These are phyloP conservation scores for Bassia scoparia DNA, from an alignment of 148 eudicot genomes.

Conservation along the genomic window DNA sequence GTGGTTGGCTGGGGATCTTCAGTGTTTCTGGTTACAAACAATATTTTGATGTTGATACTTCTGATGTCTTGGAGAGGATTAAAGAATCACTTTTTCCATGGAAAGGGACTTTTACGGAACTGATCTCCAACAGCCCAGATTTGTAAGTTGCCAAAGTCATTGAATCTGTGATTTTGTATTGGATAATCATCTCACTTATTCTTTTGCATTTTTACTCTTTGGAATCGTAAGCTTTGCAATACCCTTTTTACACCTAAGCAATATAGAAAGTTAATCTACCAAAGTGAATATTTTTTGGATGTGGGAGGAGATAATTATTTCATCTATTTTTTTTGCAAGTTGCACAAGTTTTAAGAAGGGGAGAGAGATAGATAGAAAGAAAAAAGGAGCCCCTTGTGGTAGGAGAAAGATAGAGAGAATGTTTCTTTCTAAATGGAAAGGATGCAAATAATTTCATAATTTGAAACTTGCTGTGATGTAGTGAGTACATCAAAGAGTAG, in stretches of 20 bases:
- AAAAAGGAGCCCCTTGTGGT: no score
- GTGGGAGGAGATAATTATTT: background rate
- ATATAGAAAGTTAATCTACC: background rate
- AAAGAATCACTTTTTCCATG: conserved; percentile 93
- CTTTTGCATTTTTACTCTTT: background rate
- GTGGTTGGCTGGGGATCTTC: conserved; percentile 79
- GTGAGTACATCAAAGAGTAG: no score
- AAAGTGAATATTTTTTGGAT: background rate
- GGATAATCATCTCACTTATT: background rate
- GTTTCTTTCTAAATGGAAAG: no score
- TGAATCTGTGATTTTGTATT: background rate
- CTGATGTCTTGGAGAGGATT: conserved; percentile 89
- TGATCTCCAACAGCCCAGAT: conserved; percentile 80
- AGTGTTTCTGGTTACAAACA: conserved; percentile 77
- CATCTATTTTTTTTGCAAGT: no score
- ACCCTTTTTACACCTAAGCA: background rate
- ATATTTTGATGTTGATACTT: conserved; percentile 92
- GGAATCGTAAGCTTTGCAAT: background rate
- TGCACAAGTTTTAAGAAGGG: no score
- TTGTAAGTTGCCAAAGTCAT: conserved; percentile 45
- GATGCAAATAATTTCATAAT: no score
- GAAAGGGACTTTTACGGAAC: conserved; percentile 75
- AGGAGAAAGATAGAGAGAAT: no score
- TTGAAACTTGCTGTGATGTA: no score
- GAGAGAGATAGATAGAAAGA: no score